Evolutionary conservation across 2,329 filamentous ascomycete genomes (phyloP).

Genomic region (Elsinoe batatas): DNA sequence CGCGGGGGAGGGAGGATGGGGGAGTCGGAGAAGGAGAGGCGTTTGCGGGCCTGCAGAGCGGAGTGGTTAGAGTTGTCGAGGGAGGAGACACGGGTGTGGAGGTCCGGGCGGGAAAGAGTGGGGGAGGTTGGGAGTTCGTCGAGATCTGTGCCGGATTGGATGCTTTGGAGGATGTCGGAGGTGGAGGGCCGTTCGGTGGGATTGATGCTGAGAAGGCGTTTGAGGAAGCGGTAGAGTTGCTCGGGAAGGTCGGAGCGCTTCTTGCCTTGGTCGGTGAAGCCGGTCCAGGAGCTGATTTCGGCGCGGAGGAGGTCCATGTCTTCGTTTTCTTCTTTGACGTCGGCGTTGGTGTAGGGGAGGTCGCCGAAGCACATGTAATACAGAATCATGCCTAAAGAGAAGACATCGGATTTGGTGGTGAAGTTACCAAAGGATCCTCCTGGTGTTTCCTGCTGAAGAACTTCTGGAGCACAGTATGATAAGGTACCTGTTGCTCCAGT

Average conservation of each 20-base stretch:
- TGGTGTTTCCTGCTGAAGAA: conserved; percentile 55
- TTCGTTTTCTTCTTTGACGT: conserved; percentile 63
- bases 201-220: conserved; percentile 66
- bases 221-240: conserved; percentile 75
- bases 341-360: conserved; percentile 46
- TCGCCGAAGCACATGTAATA: conserved; percentile 95
- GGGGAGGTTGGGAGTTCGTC: conserved; percentile 33
- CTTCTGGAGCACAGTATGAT: conserved; percentile 94
- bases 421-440: conserved; percentile 79
- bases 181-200: conserved; percentile 71
- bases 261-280: conserved; percentile 57
- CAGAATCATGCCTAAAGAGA: conserved; percentile 94
- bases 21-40: conserved; percentile 2
- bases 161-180: conserved; percentile 69
- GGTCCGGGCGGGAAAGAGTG: conserved; percentile 24
- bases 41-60: conserved; percentile 10
- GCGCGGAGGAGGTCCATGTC: conserved; percentile 71
- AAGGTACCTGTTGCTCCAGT: conserved; percentile 93
- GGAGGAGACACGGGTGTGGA: conserved; percentile 32
- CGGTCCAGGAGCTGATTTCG: conserved; percentile 78
- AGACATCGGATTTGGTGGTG: conserved; percentile 95
- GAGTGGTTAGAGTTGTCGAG: conserved; percentile 29
- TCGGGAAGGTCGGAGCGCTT: conserved; percentile 74
- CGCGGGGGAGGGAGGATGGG: conserved; percentile 15
- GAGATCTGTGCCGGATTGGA: conserved; percentile 54